Evolutionary conservation across 2,329 filamentous ascomycete genomes (phyloP).

Genomic region (Tolypocladium album): DNA sequence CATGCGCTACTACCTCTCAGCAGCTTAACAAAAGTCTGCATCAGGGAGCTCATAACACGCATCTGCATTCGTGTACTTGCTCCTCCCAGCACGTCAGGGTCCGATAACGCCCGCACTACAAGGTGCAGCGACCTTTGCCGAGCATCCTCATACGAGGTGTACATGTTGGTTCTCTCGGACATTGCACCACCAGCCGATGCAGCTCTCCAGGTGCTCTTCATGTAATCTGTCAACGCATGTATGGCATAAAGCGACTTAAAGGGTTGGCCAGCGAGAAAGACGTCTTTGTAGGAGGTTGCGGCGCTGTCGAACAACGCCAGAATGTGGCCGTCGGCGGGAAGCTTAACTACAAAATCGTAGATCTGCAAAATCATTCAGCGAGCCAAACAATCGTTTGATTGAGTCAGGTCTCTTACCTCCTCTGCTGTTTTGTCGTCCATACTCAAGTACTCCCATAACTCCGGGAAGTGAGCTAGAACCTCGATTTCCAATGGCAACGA

Average conservation of each 20-base stretch:
- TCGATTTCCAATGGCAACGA: conserved; percentile 62
- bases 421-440: conserved; percentile 59
- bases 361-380: conserved; percentile 33
- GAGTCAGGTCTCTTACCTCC: conserved; percentile 39
- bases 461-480: conserved; percentile 70
- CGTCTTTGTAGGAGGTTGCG: conserved; percentile 39
- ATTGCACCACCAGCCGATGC: neutral
- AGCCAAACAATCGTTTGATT: neutral
- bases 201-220: conserved; percentile 31
- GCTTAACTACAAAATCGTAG: conserved; percentile 57
- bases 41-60: conserved; percentile 15
- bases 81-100: conserved; percentile 39
- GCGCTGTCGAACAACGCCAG: conserved; percentile 46
- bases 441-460: conserved; percentile 71
- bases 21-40: conserved; percentile 17
- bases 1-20: conserved; percentile 11
- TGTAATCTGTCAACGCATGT: conserved; percentile 52
- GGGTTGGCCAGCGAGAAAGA: conserved; percentile 59
- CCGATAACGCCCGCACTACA: conserved; percentile 49
- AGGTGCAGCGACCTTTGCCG: conserved; percentile 36
- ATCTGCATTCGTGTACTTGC: conserved; percentile 12
- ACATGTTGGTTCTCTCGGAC: neutral
- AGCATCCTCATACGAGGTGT: conserved; percentile 1
- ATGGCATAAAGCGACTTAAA: conserved; percentile 67
- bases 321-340: conserved; percentile 57